A percentile compares a stretch with the other conserved stretches of the same genome.
Conservation (phyloP, 139 green algal genomes). For the Coccomyxa sp. region DNA sequence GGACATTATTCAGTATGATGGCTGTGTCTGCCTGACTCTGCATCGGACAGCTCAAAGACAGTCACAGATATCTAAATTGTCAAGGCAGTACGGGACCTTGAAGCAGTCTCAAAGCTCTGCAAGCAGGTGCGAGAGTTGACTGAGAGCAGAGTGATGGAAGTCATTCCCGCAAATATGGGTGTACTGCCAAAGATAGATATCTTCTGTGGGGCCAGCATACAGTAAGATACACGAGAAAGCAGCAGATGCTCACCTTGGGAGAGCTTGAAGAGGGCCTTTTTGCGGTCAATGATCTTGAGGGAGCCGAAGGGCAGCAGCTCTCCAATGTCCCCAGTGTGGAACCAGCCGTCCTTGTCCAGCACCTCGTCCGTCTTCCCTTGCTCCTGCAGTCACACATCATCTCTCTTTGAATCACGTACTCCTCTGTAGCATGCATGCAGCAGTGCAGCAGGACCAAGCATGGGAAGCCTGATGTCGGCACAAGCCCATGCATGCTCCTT, state of each 20-base stretch:
- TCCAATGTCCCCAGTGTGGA: conserved; percentile 92
- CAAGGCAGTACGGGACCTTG: not conserved
- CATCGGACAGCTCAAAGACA: not conserved
- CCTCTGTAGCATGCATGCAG: too few relatives aligned
- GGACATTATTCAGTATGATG: not conserved
- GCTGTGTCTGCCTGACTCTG: not conserved
- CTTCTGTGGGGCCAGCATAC: too few relatives aligned
- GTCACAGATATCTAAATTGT: not conserved
- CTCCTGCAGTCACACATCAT: conserved; percentile 84
- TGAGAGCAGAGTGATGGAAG: not conserved
- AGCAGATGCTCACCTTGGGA: conserved; percentile 47
- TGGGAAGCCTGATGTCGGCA: too few relatives aligned
- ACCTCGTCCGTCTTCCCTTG: conserved; percentile 57
- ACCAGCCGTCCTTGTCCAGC: conserved; percentile 75
- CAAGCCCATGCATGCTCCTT: too few relatives aligned
- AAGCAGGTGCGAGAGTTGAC: not conserved
- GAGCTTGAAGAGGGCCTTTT: conserved; percentile 99
- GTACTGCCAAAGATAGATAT: not conserved
- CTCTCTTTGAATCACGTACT: too few relatives aligned
- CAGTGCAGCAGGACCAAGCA: too few relatives aligned
- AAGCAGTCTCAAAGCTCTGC: not conserved
- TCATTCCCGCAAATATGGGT: not conserved
- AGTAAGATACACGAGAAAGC: not conserved
- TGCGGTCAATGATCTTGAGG: conserved; percentile 90
- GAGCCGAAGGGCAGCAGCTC: conserved; percentile 43